Conservation (phyloP, 176 grass and related monocot genomes). For the Oryza meyeriana region DNA sequence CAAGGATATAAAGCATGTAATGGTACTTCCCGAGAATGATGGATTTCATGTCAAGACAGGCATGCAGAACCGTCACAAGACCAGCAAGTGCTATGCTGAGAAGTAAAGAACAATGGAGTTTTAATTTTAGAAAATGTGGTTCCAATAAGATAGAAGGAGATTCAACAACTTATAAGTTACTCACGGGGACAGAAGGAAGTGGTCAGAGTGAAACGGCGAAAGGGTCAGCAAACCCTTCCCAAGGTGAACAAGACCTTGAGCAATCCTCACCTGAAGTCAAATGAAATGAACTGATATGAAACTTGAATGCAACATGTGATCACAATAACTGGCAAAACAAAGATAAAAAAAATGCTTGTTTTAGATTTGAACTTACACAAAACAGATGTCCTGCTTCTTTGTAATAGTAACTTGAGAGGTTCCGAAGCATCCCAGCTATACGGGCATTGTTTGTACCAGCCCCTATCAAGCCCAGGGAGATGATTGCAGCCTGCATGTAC, state of each 20-base stretch:
- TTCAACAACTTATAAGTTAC: slow-evolving; percentile 1
- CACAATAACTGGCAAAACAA: not conserved
- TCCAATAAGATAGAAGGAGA: not conserved
- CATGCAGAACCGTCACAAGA: slow-evolving; percentile 59
- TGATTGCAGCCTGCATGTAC: slow-evolving; percentile 58
- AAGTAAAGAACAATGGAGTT: not conserved
- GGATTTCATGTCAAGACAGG: slow-evolving; percentile 78
- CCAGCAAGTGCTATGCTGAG: slow-evolving; percentile 67
- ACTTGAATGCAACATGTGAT: not conserved
- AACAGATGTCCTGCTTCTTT: slow-evolving; percentile 82
- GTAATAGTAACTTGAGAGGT: slow-evolving; percentile 79
- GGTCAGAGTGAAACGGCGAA: slow-evolving; percentile 74
- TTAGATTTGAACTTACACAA: slow-evolving; percentile 40
- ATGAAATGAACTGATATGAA: slow-evolving; percentile 13
- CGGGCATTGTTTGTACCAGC: slow-evolving; percentile 82
- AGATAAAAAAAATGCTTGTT: not conserved
- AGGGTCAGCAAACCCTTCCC: slow-evolving; percentile 78
- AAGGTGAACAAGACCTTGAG: slow-evolving; percentile 70
- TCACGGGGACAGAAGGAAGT: slow-evolving; percentile 68
- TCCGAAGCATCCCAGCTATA: slow-evolving; percentile 77
- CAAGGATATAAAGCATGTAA: slow-evolving; percentile 71
- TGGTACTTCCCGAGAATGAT: slow-evolving; percentile 67
- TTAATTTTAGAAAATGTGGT: not conserved
- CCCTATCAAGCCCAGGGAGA: slow-evolving; percentile 69
- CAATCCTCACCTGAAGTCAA: slow-evolving; percentile 64